phyloP scores from a whole-genome alignment of 202 grass and related monocot species.

The Schoenoplectus triqueter region DNA sequence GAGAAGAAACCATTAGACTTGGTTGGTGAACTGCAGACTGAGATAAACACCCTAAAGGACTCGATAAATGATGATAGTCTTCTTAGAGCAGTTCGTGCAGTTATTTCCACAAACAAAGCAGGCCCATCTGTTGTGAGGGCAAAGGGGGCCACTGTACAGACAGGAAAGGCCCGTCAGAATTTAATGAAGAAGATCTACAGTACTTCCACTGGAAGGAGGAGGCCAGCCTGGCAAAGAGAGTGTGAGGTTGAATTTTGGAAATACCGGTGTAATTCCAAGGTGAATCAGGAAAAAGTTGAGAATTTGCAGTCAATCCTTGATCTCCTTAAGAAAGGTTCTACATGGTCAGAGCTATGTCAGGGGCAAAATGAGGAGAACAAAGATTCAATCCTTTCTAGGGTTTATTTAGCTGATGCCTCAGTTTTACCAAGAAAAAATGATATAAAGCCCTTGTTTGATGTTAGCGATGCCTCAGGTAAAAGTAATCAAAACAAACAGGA shows the following conservation, averaged over 20 bases:
- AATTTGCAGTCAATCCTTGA: constrained; percentile 92
- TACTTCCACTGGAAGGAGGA: constrained; percentile 67
- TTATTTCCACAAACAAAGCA: constrained; percentile 56
- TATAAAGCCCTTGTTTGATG: constrained; percentile 74
- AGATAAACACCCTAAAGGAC: constrained; percentile 68
- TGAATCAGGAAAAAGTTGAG: constrained; percentile 82
- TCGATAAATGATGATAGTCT: constrained; percentile 79
- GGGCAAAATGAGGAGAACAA: constrained; percentile 49
- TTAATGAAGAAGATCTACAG: constrained; percentile 95
- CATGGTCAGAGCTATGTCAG: constrained; percentile 54
- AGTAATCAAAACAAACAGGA: constrained; percentile 42
- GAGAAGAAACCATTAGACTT: constrained; percentile 60
- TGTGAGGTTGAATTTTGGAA: constrained; percentile 96
- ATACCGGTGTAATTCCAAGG: constrained; percentile 71
- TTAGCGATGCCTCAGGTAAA: constrained; percentile 51
- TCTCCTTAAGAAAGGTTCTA: constrained; percentile 66
- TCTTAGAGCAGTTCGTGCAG: constrained; percentile 76
- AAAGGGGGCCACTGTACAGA: constrained; percentile 68
- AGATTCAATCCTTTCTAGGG: constrained; percentile 77
- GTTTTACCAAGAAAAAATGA: constrained; percentile 93
- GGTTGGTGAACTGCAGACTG: constrained; percentile 80
- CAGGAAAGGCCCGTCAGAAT: constrained; percentile 86
- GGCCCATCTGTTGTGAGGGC: constrained; percentile 51
- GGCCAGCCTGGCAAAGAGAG: constrained; percentile 83
- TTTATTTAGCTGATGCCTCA: constrained; percentile 98